These are phyloP conservation scores for Diaporthe humulicola DNA, from an alignment of 2,329 filamentous ascomycete species.

Conservation along the genomic window DNA sequence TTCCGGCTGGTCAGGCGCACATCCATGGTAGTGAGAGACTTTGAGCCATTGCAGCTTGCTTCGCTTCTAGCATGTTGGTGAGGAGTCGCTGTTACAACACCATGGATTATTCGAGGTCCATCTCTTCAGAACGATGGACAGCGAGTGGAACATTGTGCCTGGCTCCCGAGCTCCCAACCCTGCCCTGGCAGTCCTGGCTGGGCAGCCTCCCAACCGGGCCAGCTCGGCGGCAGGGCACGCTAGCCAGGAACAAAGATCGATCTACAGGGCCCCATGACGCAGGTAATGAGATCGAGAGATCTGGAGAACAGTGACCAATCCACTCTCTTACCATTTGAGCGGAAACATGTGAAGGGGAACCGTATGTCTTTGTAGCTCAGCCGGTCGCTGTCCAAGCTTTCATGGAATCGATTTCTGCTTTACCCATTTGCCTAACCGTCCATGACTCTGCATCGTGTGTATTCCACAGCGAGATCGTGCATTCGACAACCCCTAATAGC, in stretches of 20 bases:
- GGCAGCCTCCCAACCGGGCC: background rate
- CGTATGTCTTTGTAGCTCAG: background rate
- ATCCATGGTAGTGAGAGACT: background rate
- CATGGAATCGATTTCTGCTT: background rate
- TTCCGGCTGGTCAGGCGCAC: background rate
- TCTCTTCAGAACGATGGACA: background rate
- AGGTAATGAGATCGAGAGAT: slow-evolving; percentile 33
- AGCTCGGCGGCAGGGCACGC: background rate
- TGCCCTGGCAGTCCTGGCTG: background rate
- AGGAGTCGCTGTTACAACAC: too few species aligned
- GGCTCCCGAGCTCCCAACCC: background rate
- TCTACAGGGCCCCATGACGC: slow-evolving; percentile 36
- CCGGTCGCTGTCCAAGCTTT: background rate
- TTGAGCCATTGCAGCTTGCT: too few species aligned
- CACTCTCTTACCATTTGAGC: background rate
- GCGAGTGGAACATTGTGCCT: background rate
- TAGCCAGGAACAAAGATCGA: slow-evolving; percentile 37
- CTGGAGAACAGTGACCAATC: slow-evolving; percentile 20
- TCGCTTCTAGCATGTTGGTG: too few species aligned
- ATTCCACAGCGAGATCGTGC: background rate
- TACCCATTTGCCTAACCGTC: background rate
- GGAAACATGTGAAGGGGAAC: slow-evolving; percentile 13
- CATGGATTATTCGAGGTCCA: background rate
- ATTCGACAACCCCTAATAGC: background rate
- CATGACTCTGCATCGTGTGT: background rate